A percentile compares a stretch with the other conserved stretches of the same genome.
Evolutionary conservation across 1,139 yeast species (phyloP).

Genomic region (Candida gigantensis): DNA sequence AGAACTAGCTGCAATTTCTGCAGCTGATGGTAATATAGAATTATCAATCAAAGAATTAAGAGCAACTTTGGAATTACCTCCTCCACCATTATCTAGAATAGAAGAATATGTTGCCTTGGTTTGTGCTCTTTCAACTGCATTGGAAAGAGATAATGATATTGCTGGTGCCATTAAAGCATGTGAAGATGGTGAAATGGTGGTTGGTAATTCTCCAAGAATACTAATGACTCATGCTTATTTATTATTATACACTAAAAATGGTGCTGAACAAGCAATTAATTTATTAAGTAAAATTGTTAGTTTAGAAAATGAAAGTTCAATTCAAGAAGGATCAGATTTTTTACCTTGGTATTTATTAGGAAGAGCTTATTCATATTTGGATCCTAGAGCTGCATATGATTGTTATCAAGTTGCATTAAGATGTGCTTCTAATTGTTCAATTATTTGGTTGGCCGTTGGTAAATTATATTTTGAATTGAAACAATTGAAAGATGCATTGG

Average conservation of each 20-base stretch:
- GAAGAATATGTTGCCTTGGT: conserved; percentile 52
- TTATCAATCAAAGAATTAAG: conserved; percentile 48
- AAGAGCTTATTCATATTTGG: conserved; percentile 48
- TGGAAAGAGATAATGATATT: conserved; percentile 50
- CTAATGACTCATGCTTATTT: conserved; percentile 50
- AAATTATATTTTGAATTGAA: conserved; percentile 56
- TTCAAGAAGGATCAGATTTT: conserved; percentile 35
- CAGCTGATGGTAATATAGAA: conserved; percentile 52
- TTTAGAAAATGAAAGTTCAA: conserved; percentile 25
- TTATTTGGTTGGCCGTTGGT: conserved; percentile 70
- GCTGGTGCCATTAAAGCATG: conserved; percentile 50
- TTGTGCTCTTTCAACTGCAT: conserved; percentile 53
- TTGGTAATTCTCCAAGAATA: conserved; percentile 47
- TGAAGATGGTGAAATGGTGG: conserved; percentile 45
- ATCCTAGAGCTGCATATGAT: conserved; percentile 57
- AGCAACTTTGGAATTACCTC: conserved; percentile 50
- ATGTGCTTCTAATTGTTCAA: conserved; percentile 54
- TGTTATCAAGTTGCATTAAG: conserved; percentile 58
- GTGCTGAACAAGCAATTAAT: conserved; percentile 32
- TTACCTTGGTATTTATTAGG: conserved; percentile 62
- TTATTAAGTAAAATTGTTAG: conserved; percentile 38
- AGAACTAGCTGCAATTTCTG: conserved; percentile 54
- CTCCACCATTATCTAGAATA: conserved; percentile 45
- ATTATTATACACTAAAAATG: conserved; percentile 19
- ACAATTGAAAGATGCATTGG: conserved; percentile 64